Evolutionary conservation across 2,329 filamentous ascomycete species (phyloP), one percentile per base, ranked within the genome.

Genomic region (Scorias spongiosa): DNA sequence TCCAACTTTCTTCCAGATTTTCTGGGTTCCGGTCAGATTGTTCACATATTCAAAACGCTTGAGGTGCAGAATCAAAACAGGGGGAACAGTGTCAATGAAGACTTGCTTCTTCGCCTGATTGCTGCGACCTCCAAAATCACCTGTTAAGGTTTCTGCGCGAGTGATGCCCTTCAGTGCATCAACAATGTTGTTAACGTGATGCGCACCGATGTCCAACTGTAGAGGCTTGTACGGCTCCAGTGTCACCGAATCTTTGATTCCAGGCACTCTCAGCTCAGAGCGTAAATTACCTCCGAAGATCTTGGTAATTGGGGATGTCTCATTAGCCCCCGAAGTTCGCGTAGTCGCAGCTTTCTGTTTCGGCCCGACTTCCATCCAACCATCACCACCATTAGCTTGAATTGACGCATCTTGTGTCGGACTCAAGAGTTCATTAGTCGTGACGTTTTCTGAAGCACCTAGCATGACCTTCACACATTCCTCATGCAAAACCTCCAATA

Each of bases 31-130:
- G 39, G 81, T 84, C 29, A 54, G 42, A 46, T 81, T 76, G 48
- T 80, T 84, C 56, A 96, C 87, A 55, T 94, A 96, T 56, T 95
- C 86, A 71, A 98, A 98, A 39, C 91, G 85, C 67, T 98, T 98
- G 37, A 98, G 72, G 58, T 98, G 91, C 8, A 98, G 74, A 43
- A 96, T 93, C 10, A 98, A 74, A 3, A 96, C 84, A 1, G 87
- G 85, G 1, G 91, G 91, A 12, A 96, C 70, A 1, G 79, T 84
- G 56, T 96, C 89, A 49, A 98, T 93, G 53, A 93, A 87, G 2
- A 94, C 80, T 62, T 96, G 91, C 66, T 96, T 98, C 29, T 84
- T 93, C 2, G 86, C 87, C 20, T 76, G 75, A 26, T 81, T 78
- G 52, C 81, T 80, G 42, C 80, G 77, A 28, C 87, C 87, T 41